phyloP scores from a whole-genome alignment of 352 stramenopile genomes.

The Phytophthora brassicae region DNA sequence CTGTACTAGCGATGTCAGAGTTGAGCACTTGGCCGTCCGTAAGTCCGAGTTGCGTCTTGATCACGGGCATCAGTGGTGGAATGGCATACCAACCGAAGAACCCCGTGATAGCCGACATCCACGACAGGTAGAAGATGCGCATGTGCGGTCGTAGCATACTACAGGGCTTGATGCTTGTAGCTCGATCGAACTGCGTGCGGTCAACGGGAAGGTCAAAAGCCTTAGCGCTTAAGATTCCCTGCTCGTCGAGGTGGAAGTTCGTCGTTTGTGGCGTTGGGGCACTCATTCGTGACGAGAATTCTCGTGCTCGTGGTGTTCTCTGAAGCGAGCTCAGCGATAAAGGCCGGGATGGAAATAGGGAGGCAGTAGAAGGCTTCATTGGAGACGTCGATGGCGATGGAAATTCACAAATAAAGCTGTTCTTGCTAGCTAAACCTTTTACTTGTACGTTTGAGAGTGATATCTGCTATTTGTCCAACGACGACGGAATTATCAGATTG shows the following conservation, averaged over 20 bases:
- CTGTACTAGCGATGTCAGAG: constrained; percentile 91
- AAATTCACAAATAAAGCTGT: constrained; percentile 16
- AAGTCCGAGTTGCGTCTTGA: constrained; percentile 85
- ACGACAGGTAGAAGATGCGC: constrained; percentile 93
- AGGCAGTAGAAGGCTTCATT: constrained; percentile 1
- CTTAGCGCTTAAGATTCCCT: too few species aligned
- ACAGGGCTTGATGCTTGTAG: constrained; percentile 75
- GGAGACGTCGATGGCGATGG: not conserved
- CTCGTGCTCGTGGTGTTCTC: not conserved
- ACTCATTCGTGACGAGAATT: constrained; percentile 1
- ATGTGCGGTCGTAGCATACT: constrained; percentile 92
- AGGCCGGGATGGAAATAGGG: not conserved
- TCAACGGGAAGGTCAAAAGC: constrained; percentile 57
- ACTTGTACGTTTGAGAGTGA: too few species aligned
- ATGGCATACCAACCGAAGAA: constrained; percentile 96
- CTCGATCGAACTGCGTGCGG: constrained; percentile 58
- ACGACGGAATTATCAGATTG: too few species aligned
- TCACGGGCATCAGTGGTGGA: constrained; percentile 91
- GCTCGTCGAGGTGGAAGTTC: not conserved
- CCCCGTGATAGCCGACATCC: constrained; percentile 91
- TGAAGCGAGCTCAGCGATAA: constrained; percentile 5
- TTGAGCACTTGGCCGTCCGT: constrained; percentile 89
- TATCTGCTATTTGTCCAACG: too few species aligned
- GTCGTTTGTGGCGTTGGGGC: too few species aligned
- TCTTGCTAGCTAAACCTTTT: not conserved